Conservation (phyloP, 306 rosid genomes). For the Pueraria montana region DNA sequence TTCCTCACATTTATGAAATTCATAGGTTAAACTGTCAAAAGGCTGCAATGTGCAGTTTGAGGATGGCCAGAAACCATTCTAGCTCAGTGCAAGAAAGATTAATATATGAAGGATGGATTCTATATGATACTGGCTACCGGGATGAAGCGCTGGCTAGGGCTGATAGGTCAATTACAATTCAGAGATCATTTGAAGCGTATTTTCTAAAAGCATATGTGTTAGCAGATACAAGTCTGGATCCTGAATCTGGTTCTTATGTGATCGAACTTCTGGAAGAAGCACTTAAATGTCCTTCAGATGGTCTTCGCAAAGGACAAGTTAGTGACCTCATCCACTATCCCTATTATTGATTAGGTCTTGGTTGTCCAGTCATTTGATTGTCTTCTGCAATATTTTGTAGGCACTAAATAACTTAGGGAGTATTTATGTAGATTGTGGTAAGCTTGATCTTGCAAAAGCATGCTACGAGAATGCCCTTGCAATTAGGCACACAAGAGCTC, state of each 20-base stretch:
- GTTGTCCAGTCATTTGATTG: conserved; percentile 44
- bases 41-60: conserved; percentile 77
- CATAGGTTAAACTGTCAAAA: conserved; percentile 81
- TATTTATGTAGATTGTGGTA: conserved; percentile 73
- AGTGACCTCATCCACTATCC: conserved; percentile 28
- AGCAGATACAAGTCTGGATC: conserved; percentile 69
- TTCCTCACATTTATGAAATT: conserved; percentile 29
- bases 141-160: conserved; percentile 73
- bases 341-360: not conserved
- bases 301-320: conserved; percentile 90
- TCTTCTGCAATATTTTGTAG: conserved; percentile 56
- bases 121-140: conserved; percentile 75
- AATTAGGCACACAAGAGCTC: conserved; percentile 84
- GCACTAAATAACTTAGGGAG: conserved; percentile 81
- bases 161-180: conserved; percentile 69
- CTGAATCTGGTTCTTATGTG: conserved; percentile 61
- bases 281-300: conserved; percentile 82
- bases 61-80: conserved; percentile 79
- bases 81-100: conserved; percentile 71
- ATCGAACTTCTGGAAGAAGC: conserved; percentile 73
- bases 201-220: conserved; percentile 75
- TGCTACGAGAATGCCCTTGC: conserved; percentile 81
- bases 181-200: conserved; percentile 78
- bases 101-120: conserved; percentile 90
- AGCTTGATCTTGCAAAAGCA: conserved; percentile 68